Conservation (phyloP, 495 filamentous ascomycete species). For the Cercophora newfieldiana region DNA sequence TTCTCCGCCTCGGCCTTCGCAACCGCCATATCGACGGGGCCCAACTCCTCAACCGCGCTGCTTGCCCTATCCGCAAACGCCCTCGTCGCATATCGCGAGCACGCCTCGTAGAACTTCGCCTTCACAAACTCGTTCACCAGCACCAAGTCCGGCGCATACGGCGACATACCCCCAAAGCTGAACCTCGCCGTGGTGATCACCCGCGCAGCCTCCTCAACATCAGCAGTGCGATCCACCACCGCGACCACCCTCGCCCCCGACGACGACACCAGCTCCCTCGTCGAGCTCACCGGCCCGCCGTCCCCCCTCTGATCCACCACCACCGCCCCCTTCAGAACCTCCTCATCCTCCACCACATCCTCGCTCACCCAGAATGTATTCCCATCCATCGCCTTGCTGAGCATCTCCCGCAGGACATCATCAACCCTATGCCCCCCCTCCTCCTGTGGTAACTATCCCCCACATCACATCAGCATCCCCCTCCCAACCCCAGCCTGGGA, state of each 20-base stretch:
- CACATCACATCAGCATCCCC: constrained; percentile 3
- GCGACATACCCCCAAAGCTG: constrained; percentile 49
- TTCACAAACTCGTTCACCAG: constrained; percentile 58
- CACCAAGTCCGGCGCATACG: constrained; percentile 56
- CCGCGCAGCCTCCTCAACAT: constrained; percentile 47
- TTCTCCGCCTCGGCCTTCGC: constrained; percentile 13
- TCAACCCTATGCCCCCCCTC: constrained; percentile 19
- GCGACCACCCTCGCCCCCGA: constrained; percentile 41
- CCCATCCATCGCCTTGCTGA: constrained; percentile 42
- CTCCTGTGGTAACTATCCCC: constrained; percentile 42
- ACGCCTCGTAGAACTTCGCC: constrained; percentile 49
- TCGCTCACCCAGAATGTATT: constrained; percentile 45
- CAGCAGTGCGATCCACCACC: constrained; percentile 54
- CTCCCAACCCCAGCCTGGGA: neutral
- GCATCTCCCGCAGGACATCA: constrained; percentile 41
- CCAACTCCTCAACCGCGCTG: neutral
- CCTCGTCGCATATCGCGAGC: constrained; percentile 20
- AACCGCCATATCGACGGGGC: neutral
- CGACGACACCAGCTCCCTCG: constrained; percentile 33
- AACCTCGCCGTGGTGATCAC: constrained; percentile 51
- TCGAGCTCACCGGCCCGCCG: neutral
- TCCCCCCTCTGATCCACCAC: constrained; percentile 24
- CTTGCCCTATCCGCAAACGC: constrained; percentile 6
- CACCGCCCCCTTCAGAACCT: constrained; percentile 17
- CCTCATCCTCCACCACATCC: constrained; percentile 22